phyloP scores from a whole-genome alignment of 768 basidiomycete species.

The Porpolomopsis calyptriformis region DNA sequence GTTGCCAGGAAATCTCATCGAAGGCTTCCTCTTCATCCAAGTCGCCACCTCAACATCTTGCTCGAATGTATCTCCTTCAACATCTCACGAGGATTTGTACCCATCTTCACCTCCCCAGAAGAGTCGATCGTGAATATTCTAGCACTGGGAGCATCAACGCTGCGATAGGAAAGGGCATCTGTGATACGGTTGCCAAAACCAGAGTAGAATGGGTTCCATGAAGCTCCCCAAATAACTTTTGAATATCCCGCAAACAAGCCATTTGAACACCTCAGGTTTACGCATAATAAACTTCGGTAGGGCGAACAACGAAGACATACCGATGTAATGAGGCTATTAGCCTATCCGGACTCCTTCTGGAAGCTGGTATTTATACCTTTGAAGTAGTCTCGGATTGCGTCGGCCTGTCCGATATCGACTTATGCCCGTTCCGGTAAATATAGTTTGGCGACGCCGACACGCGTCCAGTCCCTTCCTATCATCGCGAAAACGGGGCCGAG shows the following conservation, averaged over 20 bases:
- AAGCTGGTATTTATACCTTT: conserved; percentile 92
- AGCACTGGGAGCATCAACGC: conserved; percentile 87
- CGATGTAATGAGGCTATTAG: conserved; percentile 90
- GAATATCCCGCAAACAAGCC: conserved; percentile 94
- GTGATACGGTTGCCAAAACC: conserved; percentile 99
- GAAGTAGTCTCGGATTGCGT: conserved; percentile 90
- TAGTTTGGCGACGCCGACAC: conserved; percentile 90
- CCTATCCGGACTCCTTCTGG: conserved; percentile 96
- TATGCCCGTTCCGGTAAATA: conserved; percentile 95
- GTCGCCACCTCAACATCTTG: conserved; percentile 71
- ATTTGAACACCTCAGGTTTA: conserved; percentile 99
- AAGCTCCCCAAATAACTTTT: conserved; percentile 71
- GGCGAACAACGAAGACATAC: conserved; percentile 29
- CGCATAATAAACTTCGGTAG: conserved; percentile 96
- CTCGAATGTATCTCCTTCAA: conserved; percentile 58
- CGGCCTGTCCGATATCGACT: conserved; percentile 96
- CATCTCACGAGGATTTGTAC: conserved; percentile 82
- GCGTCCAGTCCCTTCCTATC: conserved; percentile 98
- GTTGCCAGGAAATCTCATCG: no score
- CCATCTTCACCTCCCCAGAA: conserved; percentile 88
- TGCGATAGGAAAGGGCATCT: conserved; percentile 95
- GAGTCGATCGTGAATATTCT: conserved; percentile 97
- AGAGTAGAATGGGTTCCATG: conserved; percentile 80
- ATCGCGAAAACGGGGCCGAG: conserved; percentile 94
- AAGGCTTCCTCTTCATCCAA: conserved; percentile 83